Evolutionary conservation across 306 rosid species (phyloP).

Genomic region (Trichosanthes cucumerina): DNA sequence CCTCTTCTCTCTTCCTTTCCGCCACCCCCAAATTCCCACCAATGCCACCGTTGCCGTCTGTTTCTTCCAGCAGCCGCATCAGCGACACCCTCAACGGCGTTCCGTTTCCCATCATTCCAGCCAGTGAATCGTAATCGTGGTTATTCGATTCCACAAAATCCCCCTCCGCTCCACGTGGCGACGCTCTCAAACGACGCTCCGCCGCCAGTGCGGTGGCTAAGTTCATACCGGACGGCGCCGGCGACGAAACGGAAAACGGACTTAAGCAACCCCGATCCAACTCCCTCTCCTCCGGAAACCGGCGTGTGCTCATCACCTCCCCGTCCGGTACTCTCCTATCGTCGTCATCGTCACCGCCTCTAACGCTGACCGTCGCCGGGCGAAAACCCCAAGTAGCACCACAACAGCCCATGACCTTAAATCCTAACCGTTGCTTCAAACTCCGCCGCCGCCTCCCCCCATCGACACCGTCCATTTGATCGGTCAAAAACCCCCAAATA

Average conservation of each 20-base stretch:
- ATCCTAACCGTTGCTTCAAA: conserved; percentile 69
- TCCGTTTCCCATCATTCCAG: conserved; percentile 19
- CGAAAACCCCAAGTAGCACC: conserved; percentile 72
- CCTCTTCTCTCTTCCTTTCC: conserved; percentile 14
- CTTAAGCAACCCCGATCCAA: conserved; percentile 21
- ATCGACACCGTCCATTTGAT: conserved; percentile 57
- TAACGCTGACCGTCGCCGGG: conserved; percentile 12
- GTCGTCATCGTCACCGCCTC: conserved; percentile 21
- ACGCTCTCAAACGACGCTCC: conserved; percentile 60
- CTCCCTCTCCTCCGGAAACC: conserved; percentile 11
- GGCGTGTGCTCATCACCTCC: conserved; percentile 19
- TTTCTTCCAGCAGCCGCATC: conserved; percentile 71
- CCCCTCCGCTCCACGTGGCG: conserved; percentile 19
- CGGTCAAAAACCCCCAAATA: conserved; percentile 49
- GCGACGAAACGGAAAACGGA: conserved; percentile 26
- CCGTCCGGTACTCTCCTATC: background rate
- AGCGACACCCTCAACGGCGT: conserved; percentile 76
- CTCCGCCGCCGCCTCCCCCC: conserved; percentile 29
- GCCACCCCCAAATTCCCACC: background rate
- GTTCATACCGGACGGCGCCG: conserved; percentile 53
- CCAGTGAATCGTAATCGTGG: background rate
- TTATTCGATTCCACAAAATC: background rate
- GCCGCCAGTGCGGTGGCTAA: conserved; percentile 89
- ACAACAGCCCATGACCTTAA: conserved; percentile 66
- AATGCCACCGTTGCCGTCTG: conserved; percentile 27